A percentile compares a stretch with the other conserved stretches of the same genome.
These are phyloP conservation scores for Meira miltonrushii DNA, from an alignment of 1,284 basidiomycete species.

Conservation along the genomic window DNA sequence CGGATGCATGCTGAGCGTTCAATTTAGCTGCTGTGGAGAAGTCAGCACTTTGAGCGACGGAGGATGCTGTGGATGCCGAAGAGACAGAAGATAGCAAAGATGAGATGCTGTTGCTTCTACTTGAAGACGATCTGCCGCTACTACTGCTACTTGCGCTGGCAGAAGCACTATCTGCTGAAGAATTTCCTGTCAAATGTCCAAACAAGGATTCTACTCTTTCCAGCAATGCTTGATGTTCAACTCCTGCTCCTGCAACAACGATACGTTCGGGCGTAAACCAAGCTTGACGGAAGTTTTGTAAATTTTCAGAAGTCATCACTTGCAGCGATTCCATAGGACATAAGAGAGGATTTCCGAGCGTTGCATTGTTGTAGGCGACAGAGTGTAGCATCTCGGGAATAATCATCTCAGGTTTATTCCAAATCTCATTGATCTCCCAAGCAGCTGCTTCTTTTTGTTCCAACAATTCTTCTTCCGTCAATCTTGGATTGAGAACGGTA, in stretches of 20 bases:
- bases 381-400: conserved; percentile 86
- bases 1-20: neutral
- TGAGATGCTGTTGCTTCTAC: neutral
- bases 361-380: conserved; percentile 73
- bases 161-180: conserved; percentile 8
- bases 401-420: conserved; percentile 84
- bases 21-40: neutral
- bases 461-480: conserved; percentile 73
- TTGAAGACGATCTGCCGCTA: neutral
- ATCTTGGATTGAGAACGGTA: conserved; percentile 74
- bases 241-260: conserved; percentile 87
- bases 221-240: conserved; percentile 81
- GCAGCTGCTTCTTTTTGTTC: conserved; percentile 78
- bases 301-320: conserved; percentile 63
- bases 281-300: conserved; percentile 67
- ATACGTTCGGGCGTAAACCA: conserved; percentile 92
- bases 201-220: conserved; percentile 79
- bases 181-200: conserved; percentile 58
- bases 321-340: conserved; percentile 80
- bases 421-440: conserved; percentile 89
- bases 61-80: neutral
- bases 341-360: conserved; percentile 80
- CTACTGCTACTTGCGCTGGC: conserved; percentile 1
- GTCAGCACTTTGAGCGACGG: neutral
- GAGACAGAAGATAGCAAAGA: neutral